Percentiles rank a stretch among this genome's conserved stretches.
These are phyloP conservation scores for Colletotrichum gloeosporioides DNA, from an alignment of 2,329 filamentous ascomycete genomes.

Conservation along the genomic window DNA sequence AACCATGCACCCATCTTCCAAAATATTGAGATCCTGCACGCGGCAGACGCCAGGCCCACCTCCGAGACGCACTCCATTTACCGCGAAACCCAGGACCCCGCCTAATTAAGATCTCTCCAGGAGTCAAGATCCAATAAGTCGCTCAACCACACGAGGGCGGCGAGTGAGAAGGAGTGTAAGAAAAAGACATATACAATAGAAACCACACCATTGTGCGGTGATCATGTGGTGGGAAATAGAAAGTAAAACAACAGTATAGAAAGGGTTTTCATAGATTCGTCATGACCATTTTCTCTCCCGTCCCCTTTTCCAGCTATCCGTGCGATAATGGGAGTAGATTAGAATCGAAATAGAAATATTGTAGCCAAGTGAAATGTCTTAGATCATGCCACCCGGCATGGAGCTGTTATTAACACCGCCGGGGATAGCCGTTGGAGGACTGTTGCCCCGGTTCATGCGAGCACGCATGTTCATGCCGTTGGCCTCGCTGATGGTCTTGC, in stretches of 20 bases:
- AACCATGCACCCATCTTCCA: neutral
- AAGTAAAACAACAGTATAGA: neutral
- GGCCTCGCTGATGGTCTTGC: slow-evolving; percentile 48
- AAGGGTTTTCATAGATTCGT: slow-evolving; percentile 20
- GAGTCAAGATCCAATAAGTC: slow-evolving; percentile 1
- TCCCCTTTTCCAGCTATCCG: neutral
- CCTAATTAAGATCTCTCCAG: slow-evolving; percentile 18
- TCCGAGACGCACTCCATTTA: neutral
- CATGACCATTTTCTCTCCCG: slow-evolving; percentile 5
- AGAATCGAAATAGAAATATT: neutral
- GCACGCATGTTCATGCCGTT: slow-evolving; percentile 35
- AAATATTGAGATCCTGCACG: neutral
- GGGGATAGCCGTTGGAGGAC: slow-evolving; percentile 29
- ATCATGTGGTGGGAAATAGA: neutral
- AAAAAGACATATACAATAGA: slow-evolving; percentile 19
- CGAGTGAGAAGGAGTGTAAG: neutral
- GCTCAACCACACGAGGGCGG: neutral
- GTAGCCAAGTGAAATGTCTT: slow-evolving; percentile 17
- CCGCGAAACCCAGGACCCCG: neutral
- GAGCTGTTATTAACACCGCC: slow-evolving; percentile 30
- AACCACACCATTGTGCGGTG: neutral
- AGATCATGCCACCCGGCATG: slow-evolving; percentile 53
- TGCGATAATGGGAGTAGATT: neutral
- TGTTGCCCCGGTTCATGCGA: slow-evolving; percentile 28
- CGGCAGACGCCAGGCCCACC: slow-evolving; percentile 22